A percentile compares a stretch with the other conserved stretches of the same genome.
Evolutionary conservation across 768 basidiomycete species (phyloP).

Genomic region (Kwoniella europaea): DNA sequence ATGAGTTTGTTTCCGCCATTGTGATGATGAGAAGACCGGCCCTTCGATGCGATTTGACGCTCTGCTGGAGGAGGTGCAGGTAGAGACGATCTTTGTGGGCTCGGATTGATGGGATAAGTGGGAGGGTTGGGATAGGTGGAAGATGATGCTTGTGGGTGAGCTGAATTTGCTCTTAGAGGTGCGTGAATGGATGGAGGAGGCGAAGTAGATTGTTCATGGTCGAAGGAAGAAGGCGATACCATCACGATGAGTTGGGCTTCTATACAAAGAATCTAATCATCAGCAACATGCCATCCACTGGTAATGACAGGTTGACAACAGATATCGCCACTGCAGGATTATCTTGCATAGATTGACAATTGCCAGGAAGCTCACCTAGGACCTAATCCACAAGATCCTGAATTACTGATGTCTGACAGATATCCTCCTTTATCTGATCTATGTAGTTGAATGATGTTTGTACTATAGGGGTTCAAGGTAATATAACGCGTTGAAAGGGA

Average conservation of each 20-base stretch:
- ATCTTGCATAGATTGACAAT: not conserved
- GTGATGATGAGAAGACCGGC: conserved; percentile 14
- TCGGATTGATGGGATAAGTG: not conserved
- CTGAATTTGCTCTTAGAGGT: conserved; percentile 3
- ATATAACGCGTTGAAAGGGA: conserved; percentile 7
- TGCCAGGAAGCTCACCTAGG: not conserved
- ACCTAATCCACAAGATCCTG: not conserved
- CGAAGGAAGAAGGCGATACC: conserved; percentile 2
- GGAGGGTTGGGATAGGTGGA: conserved; percentile 10
- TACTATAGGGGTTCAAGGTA: not conserved
- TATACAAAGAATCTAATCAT: too few species aligned
- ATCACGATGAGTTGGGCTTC: conserved; percentile 6
- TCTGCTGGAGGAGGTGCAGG: conserved; percentile 36
- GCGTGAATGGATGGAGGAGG: not conserved
- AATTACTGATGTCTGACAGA: not conserved
- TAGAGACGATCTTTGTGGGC: conserved; percentile 16
- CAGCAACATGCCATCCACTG: not conserved
- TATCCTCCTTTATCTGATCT: not conserved
- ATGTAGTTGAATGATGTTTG: conserved; percentile 7
- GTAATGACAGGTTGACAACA: not conserved
- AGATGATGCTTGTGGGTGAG: conserved; percentile 11
- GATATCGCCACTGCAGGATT: conserved; percentile 9
- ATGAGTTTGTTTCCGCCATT: conserved; percentile 26
- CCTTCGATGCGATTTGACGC: conserved; percentile 29
- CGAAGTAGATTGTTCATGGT: conserved; percentile 7